These are phyloP conservation scores for Cystofilobasidium macerans DNA, from an alignment of 768 basidiomycete genomes.

Conservation along the genomic window DNA sequence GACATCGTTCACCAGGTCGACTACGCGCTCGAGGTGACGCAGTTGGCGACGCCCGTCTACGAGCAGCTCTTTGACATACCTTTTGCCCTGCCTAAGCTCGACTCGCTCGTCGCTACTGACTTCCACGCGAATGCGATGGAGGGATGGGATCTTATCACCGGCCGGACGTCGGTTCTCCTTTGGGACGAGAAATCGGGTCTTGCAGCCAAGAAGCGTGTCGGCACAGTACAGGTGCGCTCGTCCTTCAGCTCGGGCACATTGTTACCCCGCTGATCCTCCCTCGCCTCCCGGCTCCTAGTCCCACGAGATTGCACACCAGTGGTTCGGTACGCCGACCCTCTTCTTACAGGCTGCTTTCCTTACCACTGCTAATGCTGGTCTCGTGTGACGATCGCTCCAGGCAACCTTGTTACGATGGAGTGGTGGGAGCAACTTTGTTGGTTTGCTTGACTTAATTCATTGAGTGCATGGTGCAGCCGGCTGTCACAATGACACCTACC, in stretches of 20 bases:
- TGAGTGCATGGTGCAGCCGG: too few relatives aligned
- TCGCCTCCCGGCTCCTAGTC: too few relatives aligned
- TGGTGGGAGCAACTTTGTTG: slow-evolving; percentile 77
- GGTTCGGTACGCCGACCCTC: slow-evolving; percentile 38
- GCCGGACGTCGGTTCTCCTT: slow-evolving; percentile 67
- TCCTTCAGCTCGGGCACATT: too few relatives aligned
- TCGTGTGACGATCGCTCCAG: too few relatives aligned
- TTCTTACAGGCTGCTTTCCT: too few relatives aligned
- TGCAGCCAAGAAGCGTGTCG: slow-evolving; percentile 65
- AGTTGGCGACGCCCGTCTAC: slow-evolving; percentile 66
- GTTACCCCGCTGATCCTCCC: too few relatives aligned
- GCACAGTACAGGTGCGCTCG: too few relatives aligned
- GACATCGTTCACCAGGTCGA: slow-evolving; percentile 71
- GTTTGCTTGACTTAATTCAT: too few relatives aligned
- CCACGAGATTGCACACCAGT: slow-evolving; percentile 59
- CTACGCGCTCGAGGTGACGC: slow-evolving; percentile 74
- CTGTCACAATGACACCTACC: too few relatives aligned
- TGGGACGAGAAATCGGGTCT: slow-evolving; percentile 67
- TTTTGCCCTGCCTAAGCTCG: slow-evolving; percentile 86
- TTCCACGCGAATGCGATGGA: too few relatives aligned
- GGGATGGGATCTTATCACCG: slow-evolving; percentile 67
- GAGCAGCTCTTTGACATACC: slow-evolving; percentile 85
- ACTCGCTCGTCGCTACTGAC: slow-evolving; percentile 83
- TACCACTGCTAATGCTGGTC: too few relatives aligned
- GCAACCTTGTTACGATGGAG: slow-evolving; percentile 84